phyloP scores from a whole-genome alignment of 495 filamentous ascomycete genomes.

The Annulohypoxylon bovei region DNA sequence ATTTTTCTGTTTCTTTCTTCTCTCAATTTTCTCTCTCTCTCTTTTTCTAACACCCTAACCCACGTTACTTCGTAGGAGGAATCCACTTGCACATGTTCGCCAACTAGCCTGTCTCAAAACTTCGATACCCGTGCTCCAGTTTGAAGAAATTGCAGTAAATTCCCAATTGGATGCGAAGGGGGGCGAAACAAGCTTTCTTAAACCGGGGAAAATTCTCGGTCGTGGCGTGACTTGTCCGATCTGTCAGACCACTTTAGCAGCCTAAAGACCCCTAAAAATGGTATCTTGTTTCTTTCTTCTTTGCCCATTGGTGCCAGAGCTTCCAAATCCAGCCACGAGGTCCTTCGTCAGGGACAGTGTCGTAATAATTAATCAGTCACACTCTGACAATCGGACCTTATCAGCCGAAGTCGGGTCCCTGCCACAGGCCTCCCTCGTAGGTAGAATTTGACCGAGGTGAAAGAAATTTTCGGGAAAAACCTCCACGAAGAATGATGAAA shows the following conservation, averaged over 20 bases:
- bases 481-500: conserved; percentile 40
- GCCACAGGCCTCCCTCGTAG: conserved; percentile 18
- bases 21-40: conserved; percentile 8
- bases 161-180: conserved; percentile 29
- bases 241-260: conserved; percentile 44
- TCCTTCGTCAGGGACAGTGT: conserved; percentile 31
- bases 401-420: conserved; percentile 36
- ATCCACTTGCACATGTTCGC: conserved; percentile 43
- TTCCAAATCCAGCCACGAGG: conserved; percentile 39
- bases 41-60: conserved; percentile 30
- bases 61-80: conserved; percentile 23
- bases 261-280: conserved; percentile 44
- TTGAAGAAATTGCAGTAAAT: conserved; percentile 33
- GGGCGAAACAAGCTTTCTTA: conserved; percentile 42
- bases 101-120: conserved; percentile 15
- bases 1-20: neutral
- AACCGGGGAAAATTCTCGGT: conserved; percentile 30
- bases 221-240: conserved; percentile 41
- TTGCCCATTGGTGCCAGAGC: conserved; percentile 40
- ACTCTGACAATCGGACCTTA: conserved; percentile 29
- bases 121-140: conserved; percentile 30
- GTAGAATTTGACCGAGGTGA: conserved; percentile 42
- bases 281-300: conserved; percentile 30
- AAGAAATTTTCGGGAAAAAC: conserved; percentile 40
- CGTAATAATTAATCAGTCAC: conserved; percentile 36